Conservation (phyloP, 805 yeast genomes). For the Teunomyces tritomae region DNA sequence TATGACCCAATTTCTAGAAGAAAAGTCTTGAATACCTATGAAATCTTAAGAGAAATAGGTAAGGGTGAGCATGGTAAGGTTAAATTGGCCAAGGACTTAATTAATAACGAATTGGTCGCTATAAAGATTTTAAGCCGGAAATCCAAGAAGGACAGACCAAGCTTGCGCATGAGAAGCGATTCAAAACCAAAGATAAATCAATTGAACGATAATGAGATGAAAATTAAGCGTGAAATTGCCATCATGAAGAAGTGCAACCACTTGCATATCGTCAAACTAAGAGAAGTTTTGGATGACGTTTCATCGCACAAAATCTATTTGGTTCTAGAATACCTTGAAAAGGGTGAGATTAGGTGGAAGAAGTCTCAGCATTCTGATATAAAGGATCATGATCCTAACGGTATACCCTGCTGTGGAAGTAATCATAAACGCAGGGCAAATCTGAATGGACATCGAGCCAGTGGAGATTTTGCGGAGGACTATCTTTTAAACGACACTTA, state of each 20-base stretch:
- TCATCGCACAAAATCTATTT: conserved; percentile 81
- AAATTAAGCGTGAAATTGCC: conserved; percentile 41
- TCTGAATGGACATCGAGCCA: background rate
- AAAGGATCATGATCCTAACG: conserved; percentile 27
- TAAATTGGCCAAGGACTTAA: conserved; percentile 76
- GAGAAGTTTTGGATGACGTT: conserved; percentile 79
- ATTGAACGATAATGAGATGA: conserved; percentile 29
- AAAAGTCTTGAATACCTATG: conserved; percentile 84
- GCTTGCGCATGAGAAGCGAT: conserved; percentile 24
- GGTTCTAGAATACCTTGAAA: conserved; percentile 84
- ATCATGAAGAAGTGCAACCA: conserved; percentile 48
- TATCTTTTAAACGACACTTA: conserved; percentile 21
- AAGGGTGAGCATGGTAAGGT: conserved; percentile 99
- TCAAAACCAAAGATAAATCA: conserved; percentile 9
- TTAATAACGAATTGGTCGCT: conserved; percentile 72
- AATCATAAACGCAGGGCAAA: conserved; percentile 2
- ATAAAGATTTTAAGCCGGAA: conserved; percentile 87
- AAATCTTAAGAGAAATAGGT: conserved; percentile 82
- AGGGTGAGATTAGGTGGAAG: conserved; percentile 88
- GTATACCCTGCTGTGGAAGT: conserved; percentile 37
- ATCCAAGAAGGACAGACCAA: conserved; percentile 33
- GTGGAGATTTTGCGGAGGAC: conserved; percentile 13
- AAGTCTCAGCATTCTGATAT: conserved; percentile 12
- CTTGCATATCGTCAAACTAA: conserved; percentile 38
- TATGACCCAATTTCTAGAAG: conserved; percentile 85